Base-by-base conservation (phyloP, 2,329 filamentous ascomycete species). In the Fusarium staphyleae region DNA sequence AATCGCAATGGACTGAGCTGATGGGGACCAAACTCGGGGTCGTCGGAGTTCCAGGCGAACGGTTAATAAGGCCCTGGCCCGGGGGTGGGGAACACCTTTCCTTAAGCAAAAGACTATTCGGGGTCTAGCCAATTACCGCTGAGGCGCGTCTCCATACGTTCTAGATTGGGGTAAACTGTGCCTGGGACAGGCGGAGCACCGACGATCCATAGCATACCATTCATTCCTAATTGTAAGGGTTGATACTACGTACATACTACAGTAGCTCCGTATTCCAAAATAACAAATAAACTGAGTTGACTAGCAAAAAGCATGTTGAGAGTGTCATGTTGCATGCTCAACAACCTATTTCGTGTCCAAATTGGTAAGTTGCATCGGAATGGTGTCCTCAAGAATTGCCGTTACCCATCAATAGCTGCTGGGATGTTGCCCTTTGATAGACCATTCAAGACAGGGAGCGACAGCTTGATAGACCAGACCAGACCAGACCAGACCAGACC, bases 111-210 rank as follows among this genome's bases (percentile, higher is more conserved):
- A 29, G 35, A 57, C 36, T 46, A 26, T 49, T 43, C 28, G n/a
- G 49, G 28, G 26, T 12, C 18, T 50, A 57, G 42, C 60, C 59
- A 63, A 62, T 62, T 32, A 28, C 34, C 19, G 24, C 15, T 35
- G 22, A 32, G 18, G 8, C 48, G 22, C 26, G 16, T 40, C 30
- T 57, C 52, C 44, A 60, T 30, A 19, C 39, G 40, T 43, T 59
- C 58, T 35, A 52, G 35, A 34, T 39, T 50, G 53, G 48, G 39
- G 36, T 44, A 58, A 45, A 52, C n/a, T 24, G 15, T 34, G 26
- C 16, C 52, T 36, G 44, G 36, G 33, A 37, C 33, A 18, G 36
- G 37, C 40, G 35, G 28, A 45, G 48, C 16, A 29, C 35, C 15
- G 29, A 37, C n/a, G 32, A 43, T 46, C 41, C 33, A 50, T 51